Conservation (phyloP, 176 grass and related monocot genomes). For the Triticum turgidum region DNA sequence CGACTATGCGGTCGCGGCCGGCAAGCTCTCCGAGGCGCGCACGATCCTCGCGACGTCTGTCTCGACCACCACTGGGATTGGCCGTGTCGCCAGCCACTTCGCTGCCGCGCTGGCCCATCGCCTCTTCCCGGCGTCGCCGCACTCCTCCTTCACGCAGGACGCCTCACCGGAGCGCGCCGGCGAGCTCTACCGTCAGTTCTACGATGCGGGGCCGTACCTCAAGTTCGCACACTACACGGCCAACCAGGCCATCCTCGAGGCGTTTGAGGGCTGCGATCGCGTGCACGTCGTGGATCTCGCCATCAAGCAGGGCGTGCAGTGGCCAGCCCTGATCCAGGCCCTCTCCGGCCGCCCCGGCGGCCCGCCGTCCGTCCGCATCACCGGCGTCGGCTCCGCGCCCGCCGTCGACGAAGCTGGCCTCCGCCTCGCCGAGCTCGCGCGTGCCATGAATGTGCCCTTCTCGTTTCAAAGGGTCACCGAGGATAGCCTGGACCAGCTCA, state of each 20-base stretch:
- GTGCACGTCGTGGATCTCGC: slow-evolving; percentile 65
- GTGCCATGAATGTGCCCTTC: slow-evolving; percentile 44
- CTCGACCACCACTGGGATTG: slow-evolving; percentile 45
- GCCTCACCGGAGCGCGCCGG: not conserved
- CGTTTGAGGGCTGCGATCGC: slow-evolving; percentile 13
- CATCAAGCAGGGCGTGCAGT: slow-evolving; percentile 60
- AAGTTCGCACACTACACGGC: slow-evolving; percentile 76
- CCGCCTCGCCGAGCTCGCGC: slow-evolving; percentile 56
- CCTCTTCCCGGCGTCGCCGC: slow-evolving; percentile 36
- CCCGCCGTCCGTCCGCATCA: slow-evolving; percentile 49
- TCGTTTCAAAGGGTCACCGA: slow-evolving; percentile 40
- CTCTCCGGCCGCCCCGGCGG: slow-evolving; percentile 34
- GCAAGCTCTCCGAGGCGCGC: slow-evolving; percentile 35
- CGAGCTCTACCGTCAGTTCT: slow-evolving; percentile 50
- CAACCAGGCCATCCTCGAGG: slow-evolving; percentile 62
- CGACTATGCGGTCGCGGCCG: slow-evolving; percentile 27
- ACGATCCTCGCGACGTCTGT: slow-evolving; percentile 10
- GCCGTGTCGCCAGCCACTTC: slow-evolving; percentile 68
- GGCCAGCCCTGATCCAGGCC: slow-evolving; percentile 50
- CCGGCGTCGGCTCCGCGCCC: slow-evolving; percentile 30
- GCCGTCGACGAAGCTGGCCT: slow-evolving; percentile 42
- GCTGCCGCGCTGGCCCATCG: slow-evolving; percentile 54
- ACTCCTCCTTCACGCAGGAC: not conserved
- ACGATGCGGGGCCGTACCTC: slow-evolving; percentile 65
- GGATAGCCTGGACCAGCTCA: slow-evolving; percentile 41